phyloP scores from a whole-genome alignment of 2,329 filamentous ascomycete species.

The Aureobasidium vineae region DNA sequence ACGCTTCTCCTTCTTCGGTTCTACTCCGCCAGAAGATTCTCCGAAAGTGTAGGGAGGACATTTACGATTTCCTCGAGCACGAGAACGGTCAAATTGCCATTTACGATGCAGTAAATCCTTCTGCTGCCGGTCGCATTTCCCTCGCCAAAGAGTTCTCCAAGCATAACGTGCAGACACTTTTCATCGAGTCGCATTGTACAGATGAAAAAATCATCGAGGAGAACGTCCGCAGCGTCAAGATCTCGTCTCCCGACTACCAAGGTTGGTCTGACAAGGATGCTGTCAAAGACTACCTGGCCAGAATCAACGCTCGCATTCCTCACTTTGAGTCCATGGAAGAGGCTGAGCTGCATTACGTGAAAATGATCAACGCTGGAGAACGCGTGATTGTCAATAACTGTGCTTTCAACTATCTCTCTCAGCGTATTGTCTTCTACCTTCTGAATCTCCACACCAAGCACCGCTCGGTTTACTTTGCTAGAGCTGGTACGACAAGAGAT shows the following conservation, averaged over 20 bases:
- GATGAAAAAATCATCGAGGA: constrained; percentile 92
- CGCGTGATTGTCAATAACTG: constrained; percentile 95
- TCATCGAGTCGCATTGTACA: constrained; percentile 94
- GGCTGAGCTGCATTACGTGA: constrained; percentile 91
- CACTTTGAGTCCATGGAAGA: constrained; percentile 98
- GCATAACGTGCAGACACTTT: constrained; percentile 91
- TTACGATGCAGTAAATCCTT: constrained; percentile 95
- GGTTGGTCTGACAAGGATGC: constrained; percentile 92
- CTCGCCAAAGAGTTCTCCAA: constrained; percentile 97
- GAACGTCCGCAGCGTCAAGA: constrained; percentile 96
- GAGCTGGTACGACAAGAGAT: constrained; percentile 80
- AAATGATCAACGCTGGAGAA: constrained; percentile 97
- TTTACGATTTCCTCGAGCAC: constrained; percentile 92
- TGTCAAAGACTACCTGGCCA: constrained; percentile 82
- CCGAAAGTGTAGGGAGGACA: constrained; percentile 95
- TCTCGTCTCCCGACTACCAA: constrained; percentile 93
- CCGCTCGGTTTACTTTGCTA: constrained; percentile 87
- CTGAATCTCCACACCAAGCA: constrained; percentile 97
- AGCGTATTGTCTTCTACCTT: constrained; percentile 97
- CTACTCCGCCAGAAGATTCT: constrained; percentile 94
- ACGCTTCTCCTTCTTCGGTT: constrained; percentile 89
- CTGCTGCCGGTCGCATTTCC: constrained; percentile 74
- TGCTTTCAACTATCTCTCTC: constrained; percentile 92
- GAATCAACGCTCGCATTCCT: constrained; percentile 90
- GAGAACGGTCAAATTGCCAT: constrained; percentile 98